Evolutionary conservation across 306 rosid species (phyloP), one percentile per base, ranked within the genome.

Genomic region (Canavalia gladiata): DNA sequence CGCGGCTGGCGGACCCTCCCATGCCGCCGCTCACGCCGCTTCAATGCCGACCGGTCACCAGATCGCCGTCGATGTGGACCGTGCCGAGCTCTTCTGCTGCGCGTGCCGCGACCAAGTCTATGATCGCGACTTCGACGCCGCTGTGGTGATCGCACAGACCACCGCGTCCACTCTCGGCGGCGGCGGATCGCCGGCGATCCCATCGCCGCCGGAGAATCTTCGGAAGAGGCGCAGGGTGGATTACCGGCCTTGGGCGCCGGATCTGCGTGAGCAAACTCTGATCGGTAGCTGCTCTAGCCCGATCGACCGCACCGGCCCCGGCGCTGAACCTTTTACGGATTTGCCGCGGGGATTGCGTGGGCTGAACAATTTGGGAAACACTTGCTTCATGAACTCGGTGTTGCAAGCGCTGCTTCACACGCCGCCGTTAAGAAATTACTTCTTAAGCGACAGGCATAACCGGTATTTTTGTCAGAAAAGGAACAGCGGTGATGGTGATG

Each of bases 321-420:
- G 75, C 11, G 41, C 39, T 30, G 64, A 73, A 64, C 51, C 77
- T 47, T 68, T 57, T 28, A 78, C 78, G 12, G 91, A 76, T 57
- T 75, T 94, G 46, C 98, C 97, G 2, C 81, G 84, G 72, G 98
- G 97, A 47, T 85, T 95, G 87, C 91, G 98, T 8, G 98, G 98
- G 10, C 73, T 95, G 78, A 95, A 95, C 89, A 95, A 95, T 71
- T 43, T 92, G 75, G 98, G 98, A 5, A 95, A 83, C 82, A 95
- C 98, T 10, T 95, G 98, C 68, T 95, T 92, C 82, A 92, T 95
- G 97, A 95, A 95, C 80, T 95, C 98, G 35, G 97, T 95, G 51
- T 80, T 95, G 74, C 98, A 95, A 60, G 98, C 98, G 37, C 85
- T 95, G 86, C 92, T 95, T 34, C 98, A 95, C 72, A 89, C 98